Percentiles rank a stretch among this genome's conserved stretches.
Conservation (phyloP, 139 green algal genomes). For the Astrephomene gubernaculifera region DNA sequence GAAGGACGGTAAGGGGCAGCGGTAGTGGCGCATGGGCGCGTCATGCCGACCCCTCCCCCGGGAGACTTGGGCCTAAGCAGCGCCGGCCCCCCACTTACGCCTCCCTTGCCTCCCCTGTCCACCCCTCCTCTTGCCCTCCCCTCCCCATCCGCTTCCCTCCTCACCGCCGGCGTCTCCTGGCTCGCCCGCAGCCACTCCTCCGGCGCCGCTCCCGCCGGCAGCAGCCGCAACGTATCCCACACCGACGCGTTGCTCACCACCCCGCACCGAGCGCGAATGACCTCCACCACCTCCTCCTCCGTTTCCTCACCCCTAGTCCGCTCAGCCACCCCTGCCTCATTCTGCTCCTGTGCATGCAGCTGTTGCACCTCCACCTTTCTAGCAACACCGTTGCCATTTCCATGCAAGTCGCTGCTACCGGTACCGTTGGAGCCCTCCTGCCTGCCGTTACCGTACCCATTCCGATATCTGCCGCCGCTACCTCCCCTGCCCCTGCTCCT, state of each 20-base stretch:
- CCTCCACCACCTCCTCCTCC: constrained; percentile 32
- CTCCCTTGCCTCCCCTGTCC: neutral
- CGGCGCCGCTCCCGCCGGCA: constrained; percentile 57
- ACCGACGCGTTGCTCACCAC: constrained; percentile 91
- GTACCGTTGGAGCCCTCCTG: too few relatives aligned
- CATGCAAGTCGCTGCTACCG: too few relatives aligned
- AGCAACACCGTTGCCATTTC: too few relatives aligned
- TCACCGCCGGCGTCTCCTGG: constrained; percentile 45
- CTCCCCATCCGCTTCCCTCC: constrained; percentile 2
- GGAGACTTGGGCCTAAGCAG: too few relatives aligned
- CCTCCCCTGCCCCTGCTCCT: constrained; percentile 1
- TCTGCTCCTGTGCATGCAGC: too few relatives aligned
- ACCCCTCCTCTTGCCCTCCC: neutral
- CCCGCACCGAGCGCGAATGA: constrained; percentile 66
- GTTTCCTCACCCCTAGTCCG: too few relatives aligned
- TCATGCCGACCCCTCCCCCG: too few relatives aligned
- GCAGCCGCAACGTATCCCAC: constrained; percentile 84
- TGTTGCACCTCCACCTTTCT: too few relatives aligned
- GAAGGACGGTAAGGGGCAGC: neutral
- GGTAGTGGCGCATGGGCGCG: neutral
- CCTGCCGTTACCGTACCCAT: too few relatives aligned
- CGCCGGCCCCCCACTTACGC: neutral
- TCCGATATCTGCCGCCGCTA: constrained; percentile 10
- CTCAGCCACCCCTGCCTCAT: too few relatives aligned
- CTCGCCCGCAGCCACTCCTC: constrained; percentile 36